Evolutionary conservation across 129 eudicot genomes (phyloP), one percentile per base, ranked within the genome.

Genomic region (Calendula officinalis): DNA sequence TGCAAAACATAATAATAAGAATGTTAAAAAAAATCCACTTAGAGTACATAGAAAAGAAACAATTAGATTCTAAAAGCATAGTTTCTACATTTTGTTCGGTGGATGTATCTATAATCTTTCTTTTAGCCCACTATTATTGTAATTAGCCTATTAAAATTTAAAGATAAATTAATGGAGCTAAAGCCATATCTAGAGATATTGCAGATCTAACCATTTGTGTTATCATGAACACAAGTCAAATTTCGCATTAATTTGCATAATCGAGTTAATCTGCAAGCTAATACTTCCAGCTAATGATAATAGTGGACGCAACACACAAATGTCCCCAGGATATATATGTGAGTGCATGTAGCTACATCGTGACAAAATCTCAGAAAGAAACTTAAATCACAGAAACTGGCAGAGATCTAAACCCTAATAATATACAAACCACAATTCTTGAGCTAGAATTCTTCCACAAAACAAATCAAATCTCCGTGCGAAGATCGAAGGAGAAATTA

Each of bases 321-420:
- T 22, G 5, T 16, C n/a, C 35, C 47, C 27, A 14, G 16, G 56
- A 30, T 57, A 51, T 44, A 43, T 56, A 22, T 22, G 30, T 22
- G 30, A 22, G 30, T 22, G 30, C 30, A 22, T 22, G 30, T 22
- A 22, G 30, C 30, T 22, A 2, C 68, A 50, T 22, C 44, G 30
- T 22, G 30, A 17, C 46, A 6, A 5, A 62, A 61, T 57, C 7
- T 4, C 56, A 69, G 17, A 39, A 45, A 35, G 14, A 13, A 50
- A 52, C n/a, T n/a, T n/a, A n/a, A n/a, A 22, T 22, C 30, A 22
- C 30, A 22, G 30, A 22, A 22, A 22, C 1, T 22, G 30, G 30
- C 30, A 22, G 30, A 62, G 83, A 78, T 78, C 83, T 73, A 61
- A 78, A 78, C 79, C 83, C 82, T 55, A 67, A 62, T 41, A 48